Conservation (phyloP, 1,284 basidiomycete genomes). For the Ganoderma multipileum region DNA sequence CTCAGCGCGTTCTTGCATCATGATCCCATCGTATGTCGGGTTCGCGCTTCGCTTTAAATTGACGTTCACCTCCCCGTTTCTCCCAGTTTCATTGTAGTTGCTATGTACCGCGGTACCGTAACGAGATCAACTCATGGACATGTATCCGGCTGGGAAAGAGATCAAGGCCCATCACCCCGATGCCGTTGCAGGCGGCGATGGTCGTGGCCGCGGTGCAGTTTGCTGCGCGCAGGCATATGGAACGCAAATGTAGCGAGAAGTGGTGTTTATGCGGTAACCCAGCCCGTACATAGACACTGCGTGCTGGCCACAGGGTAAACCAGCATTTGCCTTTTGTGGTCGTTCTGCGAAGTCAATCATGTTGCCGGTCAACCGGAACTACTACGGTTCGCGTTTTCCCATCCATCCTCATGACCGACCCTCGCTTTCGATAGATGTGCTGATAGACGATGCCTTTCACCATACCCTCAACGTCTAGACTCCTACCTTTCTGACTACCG, state of each 20-base stretch:
- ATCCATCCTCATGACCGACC: not conserved
- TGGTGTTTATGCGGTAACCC: not conserved
- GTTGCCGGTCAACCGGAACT: not conserved
- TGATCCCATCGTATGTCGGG: not conserved
- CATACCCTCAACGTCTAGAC: not conserved
- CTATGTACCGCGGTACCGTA: not conserved
- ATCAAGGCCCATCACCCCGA: not conserved
- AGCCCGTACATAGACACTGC: not conserved
- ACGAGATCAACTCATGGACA: not conserved
- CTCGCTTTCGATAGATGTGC: not conserved
- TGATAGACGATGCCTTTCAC: not conserved
- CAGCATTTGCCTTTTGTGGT: not conserved
- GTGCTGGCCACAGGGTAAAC: not conserved
- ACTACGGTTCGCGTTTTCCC: not conserved
- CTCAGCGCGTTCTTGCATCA: not conserved
- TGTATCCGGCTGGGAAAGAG: not conserved
- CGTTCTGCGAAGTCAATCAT: not conserved
- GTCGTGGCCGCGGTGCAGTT: not conserved
- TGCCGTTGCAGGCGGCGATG: not conserved
- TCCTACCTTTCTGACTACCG: not conserved
- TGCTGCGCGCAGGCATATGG: not conserved
- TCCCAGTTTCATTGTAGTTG: not conserved
- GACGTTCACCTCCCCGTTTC: not conserved
- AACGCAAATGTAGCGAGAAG: not conserved
- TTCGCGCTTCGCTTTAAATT: not conserved